Conservation (phyloP, 2,329 filamentous ascomycete genomes). For the Kalaharituber pfeilii region DNA sequence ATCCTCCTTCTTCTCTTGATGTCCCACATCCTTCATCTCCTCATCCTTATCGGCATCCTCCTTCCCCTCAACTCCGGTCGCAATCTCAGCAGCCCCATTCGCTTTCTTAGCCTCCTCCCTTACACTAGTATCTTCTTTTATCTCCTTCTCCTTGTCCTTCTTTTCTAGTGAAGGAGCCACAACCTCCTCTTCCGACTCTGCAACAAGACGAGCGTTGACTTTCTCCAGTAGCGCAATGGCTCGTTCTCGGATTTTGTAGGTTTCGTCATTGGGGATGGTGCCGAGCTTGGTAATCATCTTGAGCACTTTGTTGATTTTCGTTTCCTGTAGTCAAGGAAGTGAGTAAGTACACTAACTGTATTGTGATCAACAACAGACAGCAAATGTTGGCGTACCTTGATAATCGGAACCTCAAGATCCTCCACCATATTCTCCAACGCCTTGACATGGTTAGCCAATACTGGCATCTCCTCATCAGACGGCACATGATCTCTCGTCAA, state of each 20-base stretch:
- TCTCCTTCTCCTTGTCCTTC: constrained; percentile 21
- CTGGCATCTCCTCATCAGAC: constrained; percentile 59
- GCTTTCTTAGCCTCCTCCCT: constrained; percentile 19
- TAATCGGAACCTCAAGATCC: constrained; percentile 13
- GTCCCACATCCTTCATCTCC: constrained; percentile 16
- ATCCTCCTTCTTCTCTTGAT: constrained; percentile 12
- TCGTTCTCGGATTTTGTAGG: constrained; percentile 74
- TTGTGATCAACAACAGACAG: neutral
- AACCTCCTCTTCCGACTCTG: constrained; percentile 29
- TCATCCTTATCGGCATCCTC: constrained; percentile 25
- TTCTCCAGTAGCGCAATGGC: constrained; percentile 63
- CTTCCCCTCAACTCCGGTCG: constrained; percentile 15
- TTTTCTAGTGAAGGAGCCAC: constrained; percentile 27
- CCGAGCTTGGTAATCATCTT: constrained; percentile 83
- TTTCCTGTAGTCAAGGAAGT: constrained; percentile 33
- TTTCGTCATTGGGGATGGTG: constrained; percentile 70
- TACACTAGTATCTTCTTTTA: constrained; percentile 19
- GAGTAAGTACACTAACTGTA: neutral
- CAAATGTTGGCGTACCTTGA: constrained; percentile 11
- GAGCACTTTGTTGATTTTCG: constrained; percentile 97
- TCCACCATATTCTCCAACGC: constrained; percentile 47
- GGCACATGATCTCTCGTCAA: constrained; percentile 67
- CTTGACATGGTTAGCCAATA: constrained; percentile 57
- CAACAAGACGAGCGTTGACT: constrained; percentile 66
- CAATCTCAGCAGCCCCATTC: constrained; percentile 19